Percentiles rank a stretch among this genome's conserved stretches.
These are phyloP conservation scores for Syzygium aromaticum DNA, from an alignment of 345 rosid species.

Conservation along the genomic window DNA sequence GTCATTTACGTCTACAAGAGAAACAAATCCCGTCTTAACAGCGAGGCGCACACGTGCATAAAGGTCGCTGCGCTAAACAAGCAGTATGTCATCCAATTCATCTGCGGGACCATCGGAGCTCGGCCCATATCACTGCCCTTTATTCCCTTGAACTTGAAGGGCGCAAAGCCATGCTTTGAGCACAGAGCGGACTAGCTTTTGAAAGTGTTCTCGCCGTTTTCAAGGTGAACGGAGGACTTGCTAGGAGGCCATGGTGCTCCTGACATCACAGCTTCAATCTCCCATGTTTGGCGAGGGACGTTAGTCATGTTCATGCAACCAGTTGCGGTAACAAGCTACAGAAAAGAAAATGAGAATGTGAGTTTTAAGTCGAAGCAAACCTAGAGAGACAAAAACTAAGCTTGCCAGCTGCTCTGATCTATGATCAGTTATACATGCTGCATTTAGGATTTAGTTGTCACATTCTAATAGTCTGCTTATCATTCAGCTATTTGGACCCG, in stretches of 20 bases:
- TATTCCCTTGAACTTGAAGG: background rate
- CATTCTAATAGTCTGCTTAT: background rate
- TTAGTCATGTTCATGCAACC: slow-evolving; percentile 84
- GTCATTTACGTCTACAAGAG: too few species aligned
- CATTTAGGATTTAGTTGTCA: background rate
- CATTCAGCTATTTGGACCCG: background rate
- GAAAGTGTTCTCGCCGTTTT: background rate
- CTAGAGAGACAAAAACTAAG: background rate
- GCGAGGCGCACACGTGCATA: too few species aligned
- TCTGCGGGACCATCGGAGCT: background rate
- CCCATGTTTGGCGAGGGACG: slow-evolving; percentile 50
- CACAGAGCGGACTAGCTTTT: background rate
- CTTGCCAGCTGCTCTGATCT: background rate
- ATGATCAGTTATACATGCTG: background rate
- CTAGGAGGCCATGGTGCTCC: slow-evolving; percentile 62
- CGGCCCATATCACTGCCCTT: background rate
- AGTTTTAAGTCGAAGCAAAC: background rate
- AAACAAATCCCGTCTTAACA: too few species aligned
- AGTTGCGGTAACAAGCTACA: slow-evolving; percentile 45
- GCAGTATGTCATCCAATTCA: background rate
- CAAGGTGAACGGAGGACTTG: background rate
- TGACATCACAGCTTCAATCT: slow-evolving; percentile 92
- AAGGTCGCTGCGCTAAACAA: background rate
- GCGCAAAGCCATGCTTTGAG: background rate
- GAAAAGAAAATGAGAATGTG: background rate